These are phyloP conservation scores for Kodamaea leandrae DNA, from an alignment of 805 yeast species.

Conservation along the genomic window DNA sequence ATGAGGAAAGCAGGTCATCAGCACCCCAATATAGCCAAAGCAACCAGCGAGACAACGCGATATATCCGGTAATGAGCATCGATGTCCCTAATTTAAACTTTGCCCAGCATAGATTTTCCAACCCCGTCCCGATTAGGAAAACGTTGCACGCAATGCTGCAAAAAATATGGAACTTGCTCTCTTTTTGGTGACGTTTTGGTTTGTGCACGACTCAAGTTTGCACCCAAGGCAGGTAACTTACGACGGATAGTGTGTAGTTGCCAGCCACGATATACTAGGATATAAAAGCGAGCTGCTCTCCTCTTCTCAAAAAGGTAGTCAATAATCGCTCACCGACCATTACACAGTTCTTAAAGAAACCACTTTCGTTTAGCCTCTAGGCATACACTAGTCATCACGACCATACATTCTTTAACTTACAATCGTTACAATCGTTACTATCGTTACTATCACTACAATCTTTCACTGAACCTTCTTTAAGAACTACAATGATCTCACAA, in stretches of 20 bases:
- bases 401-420: not conserved
- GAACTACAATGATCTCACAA: slow-evolving; percentile 7
- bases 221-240: too few relatives aligned
- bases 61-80: not conserved
- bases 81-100: not conserved
- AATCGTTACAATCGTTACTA: not conserved
- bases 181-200: not conserved
- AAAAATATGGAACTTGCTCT: not conserved
- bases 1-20: not conserved
- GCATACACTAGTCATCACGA: too few relatives aligned
- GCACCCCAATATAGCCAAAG: not conserved
- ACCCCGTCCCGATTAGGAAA: not conserved
- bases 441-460: not conserved
- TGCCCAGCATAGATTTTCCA: not conserved
- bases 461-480: slow-evolving; percentile 1
- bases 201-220: not conserved
- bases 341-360: too few relatives aligned
- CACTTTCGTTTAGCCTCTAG: too few relatives aligned
- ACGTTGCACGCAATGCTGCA: slow-evolving; percentile 1
- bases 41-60: not conserved
- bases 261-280: too few relatives aligned
- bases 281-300: too few relatives aligned
- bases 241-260: too few relatives aligned
- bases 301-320: too few relatives aligned
- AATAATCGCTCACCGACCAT: too few relatives aligned